Base-by-base conservation (phyloP, 2,329 filamentous ascomycete genomes). In the Thermoascus crustaceus region DNA sequence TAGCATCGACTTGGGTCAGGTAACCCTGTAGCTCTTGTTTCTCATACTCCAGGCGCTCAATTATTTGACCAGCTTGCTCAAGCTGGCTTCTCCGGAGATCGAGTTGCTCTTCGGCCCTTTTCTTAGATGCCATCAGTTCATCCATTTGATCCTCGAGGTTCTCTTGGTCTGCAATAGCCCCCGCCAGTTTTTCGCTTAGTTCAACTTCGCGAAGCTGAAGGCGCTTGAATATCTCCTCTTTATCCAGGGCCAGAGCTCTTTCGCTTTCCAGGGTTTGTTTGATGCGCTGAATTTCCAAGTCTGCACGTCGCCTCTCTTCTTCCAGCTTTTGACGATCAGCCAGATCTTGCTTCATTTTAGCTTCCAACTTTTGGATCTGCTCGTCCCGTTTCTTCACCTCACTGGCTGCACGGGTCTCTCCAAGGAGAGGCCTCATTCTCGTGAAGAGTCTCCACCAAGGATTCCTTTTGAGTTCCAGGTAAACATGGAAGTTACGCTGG, bases 221-320 rank as follows among this genome's bases (percentile, higher is more conserved):
- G n/a, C 93, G 78, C 56, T 89, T 93, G 70, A 96, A 98, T 41
- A 99, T 98, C 53, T 98, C 91, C 56, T 99, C 93, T 58, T 98
- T 98, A 62, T 99, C 91, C 4, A 98, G 68, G 1, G 91, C 91
- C 26, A 98, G 71, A n/a, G 89, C 85, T 32, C 91, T 79, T 61
- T 98, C 93, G 46, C 88, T 94, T 59, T 98, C 93, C 2, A 99
- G 72, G 0, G 85, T 94, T 50, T 96, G 86, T 56, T 95, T 88
- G 30, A 96, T 85, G 20, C 84, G 80, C 47, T 88, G 76, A 52
- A 95, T 82, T 52, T 98, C 91, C 9, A 80, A 71, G 48, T 96
- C 84, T 2, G 85, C 84, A 42, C 87, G 83, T 26, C 91, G 76
- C 20, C 88, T 78, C 48, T 98, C 91, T 37, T 98, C 91, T 52